Evolutionary conservation across 164 flowering plant species (phyloP).

Genomic region (Dillenia turbinata): DNA sequence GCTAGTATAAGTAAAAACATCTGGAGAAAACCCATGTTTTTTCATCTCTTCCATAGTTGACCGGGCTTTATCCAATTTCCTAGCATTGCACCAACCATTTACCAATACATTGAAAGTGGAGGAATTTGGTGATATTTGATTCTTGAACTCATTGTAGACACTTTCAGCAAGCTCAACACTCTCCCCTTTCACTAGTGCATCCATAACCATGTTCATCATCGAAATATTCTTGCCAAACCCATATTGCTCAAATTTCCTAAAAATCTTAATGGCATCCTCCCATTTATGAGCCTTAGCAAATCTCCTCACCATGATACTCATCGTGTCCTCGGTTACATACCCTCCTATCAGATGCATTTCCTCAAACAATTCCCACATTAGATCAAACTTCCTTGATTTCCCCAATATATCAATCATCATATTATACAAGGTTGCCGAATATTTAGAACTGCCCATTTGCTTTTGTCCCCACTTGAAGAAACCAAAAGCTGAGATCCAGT

Average conservation of each 20-base stretch:
- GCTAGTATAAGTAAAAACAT: slow-evolving; percentile 43
- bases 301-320: slow-evolving; percentile 50
- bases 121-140: slow-evolving; percentile 23
- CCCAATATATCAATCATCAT: slow-evolving; percentile 56
- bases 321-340: slow-evolving; percentile 33
- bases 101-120: slow-evolving; percentile 45
- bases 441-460: slow-evolving; percentile 25
- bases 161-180: slow-evolving; percentile 40
- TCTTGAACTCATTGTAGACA: slow-evolving; percentile 35
- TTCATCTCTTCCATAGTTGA: slow-evolving; percentile 37
- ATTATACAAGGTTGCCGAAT: slow-evolving; percentile 31
- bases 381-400: slow-evolving; percentile 40
- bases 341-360: slow-evolving; percentile 43
- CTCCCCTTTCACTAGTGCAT: slow-evolving; percentile 39
- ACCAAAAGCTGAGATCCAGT: slow-evolving; percentile 51
- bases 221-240: slow-evolving; percentile 33
- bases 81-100: slow-evolving; percentile 52
- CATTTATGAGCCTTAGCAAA: slow-evolving; percentile 32
- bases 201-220: slow-evolving; percentile 42
- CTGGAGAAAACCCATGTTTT: slow-evolving; percentile 33
- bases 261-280: slow-evolving; percentile 40
- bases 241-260: slow-evolving; percentile 31
- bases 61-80: slow-evolving; percentile 35
- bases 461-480: slow-evolving; percentile 54
- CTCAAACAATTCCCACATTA: slow-evolving; percentile 51